These are phyloP conservation scores for Umbelopsis sp. DNA, from an alignment of 192 early-diverging fungal species.

Conservation along the genomic window DNA sequence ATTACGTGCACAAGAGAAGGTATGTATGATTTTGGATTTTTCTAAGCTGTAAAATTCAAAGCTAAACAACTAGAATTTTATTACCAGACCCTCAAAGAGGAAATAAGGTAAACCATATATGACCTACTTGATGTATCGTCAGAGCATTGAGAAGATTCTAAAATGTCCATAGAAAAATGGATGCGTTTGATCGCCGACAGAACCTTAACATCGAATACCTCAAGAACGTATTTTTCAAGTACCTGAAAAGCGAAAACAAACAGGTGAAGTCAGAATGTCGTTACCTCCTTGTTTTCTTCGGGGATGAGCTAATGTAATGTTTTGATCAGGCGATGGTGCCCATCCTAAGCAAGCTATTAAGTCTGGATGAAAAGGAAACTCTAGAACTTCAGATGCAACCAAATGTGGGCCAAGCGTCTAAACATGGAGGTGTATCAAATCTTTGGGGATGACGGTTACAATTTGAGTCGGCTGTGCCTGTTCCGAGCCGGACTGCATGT, in stretches of 20 bases:
- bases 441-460: neutral
- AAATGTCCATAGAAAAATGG: constrained; percentile 46
- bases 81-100: constrained; percentile 28
- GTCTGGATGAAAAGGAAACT: constrained; percentile 33
- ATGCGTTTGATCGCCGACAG: constrained; percentile 60
- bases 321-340: constrained; percentile 30
- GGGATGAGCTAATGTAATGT: neutral
- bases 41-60: neutral
- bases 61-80: neutral
- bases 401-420: neutral
- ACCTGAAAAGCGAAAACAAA: constrained; percentile 54
- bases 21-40: constrained; percentile 14
- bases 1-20: constrained; percentile 57
- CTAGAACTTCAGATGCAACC: neutral
- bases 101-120: constrained; percentile 26
- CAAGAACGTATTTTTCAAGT: constrained; percentile 72
- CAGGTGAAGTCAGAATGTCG: constrained; percentile 28
- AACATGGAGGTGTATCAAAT: neutral
- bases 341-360: constrained; percentile 33
- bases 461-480: too few relatives aligned
- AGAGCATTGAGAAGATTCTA: constrained; percentile 38
- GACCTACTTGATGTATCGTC: neutral
- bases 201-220: constrained; percentile 69
- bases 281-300: neutral
- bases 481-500: neutral